Base-by-base conservation (phyloP, 2,329 filamentous ascomycete species). In the Fusarium pseudocircinatum region DNA sequence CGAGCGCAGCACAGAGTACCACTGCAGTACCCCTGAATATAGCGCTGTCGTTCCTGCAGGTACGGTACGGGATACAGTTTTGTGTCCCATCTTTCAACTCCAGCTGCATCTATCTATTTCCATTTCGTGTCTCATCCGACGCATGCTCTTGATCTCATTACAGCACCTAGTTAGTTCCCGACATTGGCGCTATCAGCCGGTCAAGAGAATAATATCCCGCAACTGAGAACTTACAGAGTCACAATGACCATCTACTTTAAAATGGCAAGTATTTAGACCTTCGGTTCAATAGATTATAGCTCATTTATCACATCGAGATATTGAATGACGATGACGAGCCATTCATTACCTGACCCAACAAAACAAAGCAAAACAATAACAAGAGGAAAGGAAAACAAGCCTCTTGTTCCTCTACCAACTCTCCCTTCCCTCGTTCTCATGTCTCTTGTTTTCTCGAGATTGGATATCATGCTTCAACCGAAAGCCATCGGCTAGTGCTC, bases 1-100 rank as follows among this genome's bases (percentile, higher is more conserved):
- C 37, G 32, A 62, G 50, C 24, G 22, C 30, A 59, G 39, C 22
- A 53, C 46, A 62, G 56, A 64, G 57, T 49, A 69, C 53, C 67
- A 69, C 57, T 65, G 67, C 67, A 66, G 67, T 67, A 68, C 72
- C 72, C 72, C 72, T 75, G 68, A 69, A 72, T 74, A 71, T 74
- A 74, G 75, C 67, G 75, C 62, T 70, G 72, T 73, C 75, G 78
- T 79, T 80, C 78, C 78, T 80, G 78, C 78, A 79, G 77, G 78
- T 79, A 73, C 61, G 30, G 37, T 76, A 57, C 37, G n/a, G 61
- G 24, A 60, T 49, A 66, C 49, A 58, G 36, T 65, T 42, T 36
- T 37, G 59, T 44, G 28, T 62, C 39, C 26, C 26, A 54, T 64
- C 46, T 22, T 18, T 43, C 43, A 43, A 28, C 42, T 40, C 60